Evolutionary conservation across 176 grass and related monocot species (phyloP).

Genomic region (Aegilops sharonensis): DNA sequence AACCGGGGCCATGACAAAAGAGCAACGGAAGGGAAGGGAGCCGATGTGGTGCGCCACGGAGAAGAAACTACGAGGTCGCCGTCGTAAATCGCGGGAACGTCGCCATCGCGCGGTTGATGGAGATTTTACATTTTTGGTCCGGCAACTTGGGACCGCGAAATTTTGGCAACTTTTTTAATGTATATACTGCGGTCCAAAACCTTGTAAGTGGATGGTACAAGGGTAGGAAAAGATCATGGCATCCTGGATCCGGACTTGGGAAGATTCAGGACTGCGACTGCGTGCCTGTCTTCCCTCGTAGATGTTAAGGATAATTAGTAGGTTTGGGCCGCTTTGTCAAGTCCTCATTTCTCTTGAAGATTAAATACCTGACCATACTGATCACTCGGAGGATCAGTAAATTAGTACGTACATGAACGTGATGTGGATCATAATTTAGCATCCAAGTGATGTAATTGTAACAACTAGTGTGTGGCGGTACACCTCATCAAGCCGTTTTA

Average conservation of each 20-base stretch:
- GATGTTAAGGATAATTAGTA: not conserved
- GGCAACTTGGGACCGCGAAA: not conserved
- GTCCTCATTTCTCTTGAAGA: not conserved
- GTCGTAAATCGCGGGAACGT: not conserved
- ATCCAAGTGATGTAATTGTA: constrained; percentile 14
- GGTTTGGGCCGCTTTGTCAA: not conserved
- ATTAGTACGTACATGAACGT: not conserved
- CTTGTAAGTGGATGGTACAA: not conserved
- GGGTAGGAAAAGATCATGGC: not conserved
- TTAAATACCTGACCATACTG: not conserved
- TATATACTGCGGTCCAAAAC: not conserved
- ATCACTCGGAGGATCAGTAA: not conserved
- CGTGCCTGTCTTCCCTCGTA: not conserved
- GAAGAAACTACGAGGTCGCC: constrained; percentile 8
- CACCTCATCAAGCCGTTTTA: not conserved
- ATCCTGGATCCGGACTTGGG: not conserved
- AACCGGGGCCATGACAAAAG: not conserved
- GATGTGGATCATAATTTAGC: constrained; percentile 2
- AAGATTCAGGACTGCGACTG: not conserved
- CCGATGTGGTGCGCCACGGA: not conserved
- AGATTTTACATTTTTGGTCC: not conserved
- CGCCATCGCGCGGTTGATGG: constrained; percentile 9
- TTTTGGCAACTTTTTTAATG: not conserved
- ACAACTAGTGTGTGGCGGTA: not conserved
- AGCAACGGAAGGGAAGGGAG: not conserved